Conservation (phyloP, 805 yeast genomes). For the Starmerella roubikii region DNA sequence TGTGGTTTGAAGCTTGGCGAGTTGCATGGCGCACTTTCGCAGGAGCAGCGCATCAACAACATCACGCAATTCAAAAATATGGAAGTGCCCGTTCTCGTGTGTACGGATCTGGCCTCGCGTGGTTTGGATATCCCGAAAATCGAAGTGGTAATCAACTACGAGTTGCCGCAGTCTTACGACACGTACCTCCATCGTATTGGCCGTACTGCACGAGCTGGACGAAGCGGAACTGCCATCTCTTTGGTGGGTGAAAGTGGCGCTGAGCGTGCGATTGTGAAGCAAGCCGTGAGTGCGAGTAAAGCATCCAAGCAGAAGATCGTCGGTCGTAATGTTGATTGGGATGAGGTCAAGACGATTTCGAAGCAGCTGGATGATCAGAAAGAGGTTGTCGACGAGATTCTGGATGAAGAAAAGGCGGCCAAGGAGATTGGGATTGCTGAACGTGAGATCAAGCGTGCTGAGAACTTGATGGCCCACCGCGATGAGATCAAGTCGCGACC, state of each 20-base stretch:
- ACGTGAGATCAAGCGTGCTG: slow-evolving; percentile 76
- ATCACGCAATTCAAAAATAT: slow-evolving; percentile 71
- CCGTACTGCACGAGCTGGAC: slow-evolving; percentile 98
- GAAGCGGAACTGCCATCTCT: slow-evolving; percentile 85
- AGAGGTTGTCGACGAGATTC: slow-evolving; percentile 55
- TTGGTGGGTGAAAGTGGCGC: slow-evolving; percentile 85
- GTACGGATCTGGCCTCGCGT: slow-evolving; percentile 98
- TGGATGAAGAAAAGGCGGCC: slow-evolving; percentile 77
- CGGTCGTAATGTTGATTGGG: slow-evolving; percentile 91
- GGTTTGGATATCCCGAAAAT: slow-evolving; percentile 98
- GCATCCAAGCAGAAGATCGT: slow-evolving; percentile 42
- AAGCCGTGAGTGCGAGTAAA: slow-evolving; percentile 43
- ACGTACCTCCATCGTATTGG: slow-evolving; percentile 94
- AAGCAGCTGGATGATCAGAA: slow-evolving; percentile 46
- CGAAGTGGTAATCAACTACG: slow-evolving; percentile 85
- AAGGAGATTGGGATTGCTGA: slow-evolving; percentile 81
- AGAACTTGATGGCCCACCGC: slow-evolving; percentile 64
- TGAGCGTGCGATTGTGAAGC: slow-evolving; percentile 84
- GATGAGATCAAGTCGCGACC: slow-evolving; percentile 82
- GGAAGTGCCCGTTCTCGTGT: slow-evolving; percentile 72
- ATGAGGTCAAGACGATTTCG: slow-evolving; percentile 56
- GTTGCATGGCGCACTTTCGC: slow-evolving; percentile 64
- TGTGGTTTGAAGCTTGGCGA: slow-evolving; percentile 65
- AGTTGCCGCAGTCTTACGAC: slow-evolving; percentile 88
- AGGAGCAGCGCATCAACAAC: slow-evolving; percentile 83